These are phyloP conservation scores for Immersiporthe knoxdaviesiana DNA, from an alignment of 2,329 filamentous ascomycete species.

Conservation along the genomic window DNA sequence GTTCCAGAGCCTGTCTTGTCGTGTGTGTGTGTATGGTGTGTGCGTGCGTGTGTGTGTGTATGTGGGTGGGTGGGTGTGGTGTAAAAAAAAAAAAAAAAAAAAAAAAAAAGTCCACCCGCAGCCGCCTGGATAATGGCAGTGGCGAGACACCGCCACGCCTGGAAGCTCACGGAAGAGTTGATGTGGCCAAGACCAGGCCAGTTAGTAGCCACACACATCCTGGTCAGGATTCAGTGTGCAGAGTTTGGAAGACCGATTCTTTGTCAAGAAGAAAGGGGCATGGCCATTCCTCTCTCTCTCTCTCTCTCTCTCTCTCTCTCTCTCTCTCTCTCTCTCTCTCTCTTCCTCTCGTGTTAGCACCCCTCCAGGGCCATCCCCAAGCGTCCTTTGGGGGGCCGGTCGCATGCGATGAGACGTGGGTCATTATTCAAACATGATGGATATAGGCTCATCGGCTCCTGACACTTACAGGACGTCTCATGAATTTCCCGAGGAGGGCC, in stretches of 20 bases:
- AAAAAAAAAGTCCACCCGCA: constrained; percentile 2
- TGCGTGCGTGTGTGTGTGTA: background rate
- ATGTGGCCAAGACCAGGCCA: background rate
- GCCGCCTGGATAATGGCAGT: background rate
- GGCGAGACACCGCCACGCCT: constrained; percentile 1
- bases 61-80: too few species aligned
- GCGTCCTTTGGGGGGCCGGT: background rate
- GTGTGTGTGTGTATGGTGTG: background rate
- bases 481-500: background rate
- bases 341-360: background rate
- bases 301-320: too few species aligned
- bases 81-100: too few species aligned
- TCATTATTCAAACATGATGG: background rate
- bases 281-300: background rate
- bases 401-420: background rate
- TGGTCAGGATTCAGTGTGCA: background rate
- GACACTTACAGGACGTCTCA: background rate
- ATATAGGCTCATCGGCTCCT: background rate
- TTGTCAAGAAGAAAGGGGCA: constrained; percentile 9
- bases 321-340: too few species aligned
- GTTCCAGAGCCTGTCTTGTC: background rate
- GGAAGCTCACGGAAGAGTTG: background rate
- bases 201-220: background rate
- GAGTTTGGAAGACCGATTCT: background rate
- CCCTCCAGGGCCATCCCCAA: background rate